Evolutionary conservation across 305 asterid species (phyloP).

Genomic region (Lippia alba): DNA sequence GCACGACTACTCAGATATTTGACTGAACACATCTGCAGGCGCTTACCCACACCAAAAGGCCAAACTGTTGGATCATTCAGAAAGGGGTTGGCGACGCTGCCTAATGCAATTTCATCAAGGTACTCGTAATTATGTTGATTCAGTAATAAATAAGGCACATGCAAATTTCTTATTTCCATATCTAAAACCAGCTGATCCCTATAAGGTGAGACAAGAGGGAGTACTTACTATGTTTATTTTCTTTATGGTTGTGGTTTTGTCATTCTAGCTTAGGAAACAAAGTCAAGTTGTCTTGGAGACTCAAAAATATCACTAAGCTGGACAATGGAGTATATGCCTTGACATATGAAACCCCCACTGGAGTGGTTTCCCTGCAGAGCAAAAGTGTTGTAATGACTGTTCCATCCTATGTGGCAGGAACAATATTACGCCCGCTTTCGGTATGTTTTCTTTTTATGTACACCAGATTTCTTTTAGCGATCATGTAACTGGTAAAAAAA

Average conservation of each 20-base stretch:
- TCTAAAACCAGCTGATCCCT: slow-evolving; percentile 17
- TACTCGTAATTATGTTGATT: slow-evolving; percentile 31
- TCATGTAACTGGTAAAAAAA: slow-evolving; percentile 10
- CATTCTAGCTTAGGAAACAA: slow-evolving; percentile 74
- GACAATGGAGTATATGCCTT: slow-evolving; percentile 66
- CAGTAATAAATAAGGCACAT: slow-evolving; percentile 11
- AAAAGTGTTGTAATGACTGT: slow-evolving; percentile 82
- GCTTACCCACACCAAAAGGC: slow-evolving; percentile 89
- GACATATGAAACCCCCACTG: slow-evolving; percentile 84
- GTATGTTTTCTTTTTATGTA: slow-evolving; percentile 53
- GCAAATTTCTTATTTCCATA: slow-evolving; percentile 8
- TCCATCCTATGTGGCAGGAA: slow-evolving; percentile 87
- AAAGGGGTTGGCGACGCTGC: slow-evolving; percentile 80
- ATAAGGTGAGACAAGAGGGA: slow-evolving; percentile 23
- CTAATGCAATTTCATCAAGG: slow-evolving; percentile 87
- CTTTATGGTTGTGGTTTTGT: slow-evolving; percentile 33
- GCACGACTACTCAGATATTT: slow-evolving; percentile 29
- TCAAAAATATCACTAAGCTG: slow-evolving; percentile 58
- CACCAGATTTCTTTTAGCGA: slow-evolving; percentile 1
- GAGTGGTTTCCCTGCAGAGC: slow-evolving; percentile 69
- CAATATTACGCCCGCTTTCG: slow-evolving; percentile 82
- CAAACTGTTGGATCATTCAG: slow-evolving; percentile 95
- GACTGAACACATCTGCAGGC: slow-evolving; percentile 59
- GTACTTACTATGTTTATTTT: slow-evolving; percentile 24
- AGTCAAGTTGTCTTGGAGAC: slow-evolving; percentile 91